These are phyloP conservation scores for Hevea brasiliensis DNA, from an alignment of 345 rosid genomes.

Conservation along the genomic window DNA sequence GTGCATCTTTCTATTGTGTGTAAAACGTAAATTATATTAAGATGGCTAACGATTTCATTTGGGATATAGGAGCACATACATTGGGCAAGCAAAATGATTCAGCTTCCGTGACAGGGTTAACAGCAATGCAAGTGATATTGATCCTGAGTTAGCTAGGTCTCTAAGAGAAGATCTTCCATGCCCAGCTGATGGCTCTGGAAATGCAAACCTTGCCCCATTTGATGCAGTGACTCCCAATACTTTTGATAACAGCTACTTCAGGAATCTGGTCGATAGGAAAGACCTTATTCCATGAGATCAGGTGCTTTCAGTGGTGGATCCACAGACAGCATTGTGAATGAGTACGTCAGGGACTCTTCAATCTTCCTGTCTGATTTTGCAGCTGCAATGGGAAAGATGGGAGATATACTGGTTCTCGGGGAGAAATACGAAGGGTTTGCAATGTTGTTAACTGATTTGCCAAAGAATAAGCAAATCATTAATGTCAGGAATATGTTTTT, in stretches of 20 bases:
- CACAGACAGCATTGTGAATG: background rate
- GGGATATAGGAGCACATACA: background rate
- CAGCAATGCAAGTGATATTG: background rate
- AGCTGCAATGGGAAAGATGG: background rate
- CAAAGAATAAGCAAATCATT: background rate
- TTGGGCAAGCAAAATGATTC: background rate
- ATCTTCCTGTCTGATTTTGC: background rate
- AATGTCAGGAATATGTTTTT: too few species aligned
- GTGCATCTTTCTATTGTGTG: too few species aligned
- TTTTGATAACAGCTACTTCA: background rate
- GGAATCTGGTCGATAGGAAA: background rate
- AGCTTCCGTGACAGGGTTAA: background rate
- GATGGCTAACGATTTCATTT: too few species aligned
- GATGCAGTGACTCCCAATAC: background rate
- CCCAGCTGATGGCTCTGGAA: background rate
- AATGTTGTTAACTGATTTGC: background rate
- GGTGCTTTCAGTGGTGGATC: background rate
- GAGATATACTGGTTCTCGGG: conserved; percentile 4
- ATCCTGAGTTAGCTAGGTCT: background rate
- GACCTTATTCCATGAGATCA: background rate
- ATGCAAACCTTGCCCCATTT: background rate
- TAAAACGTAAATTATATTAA: too few species aligned
- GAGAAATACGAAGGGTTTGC: background rate
- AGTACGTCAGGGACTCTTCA: background rate
- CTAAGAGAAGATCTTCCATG: background rate